Evolutionary conservation across 257 asterid genomes (phyloP), one percentile per base, ranked within the genome.

Genomic region (Fraxinus pennsylvanica): DNA sequence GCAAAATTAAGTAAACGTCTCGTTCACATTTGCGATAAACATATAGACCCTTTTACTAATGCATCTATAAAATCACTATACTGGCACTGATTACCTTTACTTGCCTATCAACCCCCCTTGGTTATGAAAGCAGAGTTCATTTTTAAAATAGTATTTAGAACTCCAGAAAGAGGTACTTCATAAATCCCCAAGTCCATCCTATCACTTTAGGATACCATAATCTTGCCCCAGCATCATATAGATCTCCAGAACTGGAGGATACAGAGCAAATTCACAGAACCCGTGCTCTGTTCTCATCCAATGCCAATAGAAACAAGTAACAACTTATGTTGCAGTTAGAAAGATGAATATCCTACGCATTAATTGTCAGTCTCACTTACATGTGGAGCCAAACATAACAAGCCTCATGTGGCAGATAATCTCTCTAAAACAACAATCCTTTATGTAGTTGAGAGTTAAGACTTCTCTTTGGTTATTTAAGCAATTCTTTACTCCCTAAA

Each of bases 231-330:
- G 61, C 39, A 50, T 21, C 50, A 50, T 12, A 50, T 17, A 50
- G 68, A 72, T 30, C 52, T 50, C 70, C n/a, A 50, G 2, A 66
- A 39, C 38, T 27, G 71, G 77, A 57, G 73, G 41, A 30, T 9
- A 61, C 33, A 39, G 15, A 43, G 1, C 10, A 50, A 59, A 36
- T 72, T n/a, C 59, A 50, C 21, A 50, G 6, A 68, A 52, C 81
- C 33, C 9, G 45, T 68, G 68, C 63, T 73, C 74, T 68, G 47
- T 50, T 73, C 74, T 19, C 25, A 52, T 52, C 74, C 54, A 79
- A 45, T 66, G 74, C 73, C 71, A 77, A 65, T 3, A 38, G 73
- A 17, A 19, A 32, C 69, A 65, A 38, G 73, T 17, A 19, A 32
- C 73, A 71, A 35, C 45, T 63, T 67, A 74, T 66, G 67, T 66